Conservation (phyloP, 78 protist genomes). For the Planoprotostelium fungivorum region DNA sequence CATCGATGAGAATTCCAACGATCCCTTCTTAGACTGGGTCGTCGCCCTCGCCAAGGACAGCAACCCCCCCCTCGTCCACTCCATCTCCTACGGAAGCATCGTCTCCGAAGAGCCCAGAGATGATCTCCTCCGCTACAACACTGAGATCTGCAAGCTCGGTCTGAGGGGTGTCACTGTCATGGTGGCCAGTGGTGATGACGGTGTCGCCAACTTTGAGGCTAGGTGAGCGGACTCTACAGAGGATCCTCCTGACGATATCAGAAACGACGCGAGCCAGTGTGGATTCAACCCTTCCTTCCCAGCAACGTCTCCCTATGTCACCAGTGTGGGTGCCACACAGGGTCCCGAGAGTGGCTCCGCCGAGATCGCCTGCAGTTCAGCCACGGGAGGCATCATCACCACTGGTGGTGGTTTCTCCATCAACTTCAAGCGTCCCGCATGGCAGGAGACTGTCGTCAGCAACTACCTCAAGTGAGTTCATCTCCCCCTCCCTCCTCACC, state of each 20-base stretch:
- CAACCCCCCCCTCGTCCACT: slow-evolving; percentile 44
- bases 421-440: slow-evolving; percentile 28
- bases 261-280: not conserved
- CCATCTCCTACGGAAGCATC: slow-evolving; percentile 33
- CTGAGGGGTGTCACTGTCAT: slow-evolving; percentile 37
- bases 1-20: not conserved
- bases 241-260: slow-evolving; percentile 25
- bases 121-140: slow-evolving; percentile 26
- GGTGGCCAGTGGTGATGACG: slow-evolving; percentile 55
- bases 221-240: slow-evolving; percentile 16
- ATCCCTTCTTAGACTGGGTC: not conserved
- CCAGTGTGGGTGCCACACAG: slow-evolving; percentile 41
- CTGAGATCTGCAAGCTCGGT: slow-evolving; percentile 45
- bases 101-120: not conserved
- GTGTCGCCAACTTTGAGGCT: slow-evolving; percentile 33
- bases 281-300: not conserved
- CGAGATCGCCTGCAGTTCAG: slow-evolving; percentile 28
- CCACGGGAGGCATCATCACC: slow-evolving; percentile 43
- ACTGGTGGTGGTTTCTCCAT: slow-evolving; percentile 68
- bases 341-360: slow-evolving; percentile 27
- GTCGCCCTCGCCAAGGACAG: not conserved
- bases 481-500: not conserved
- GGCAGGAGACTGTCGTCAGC: slow-evolving; percentile 7
- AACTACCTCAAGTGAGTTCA: slow-evolving; percentile 10
- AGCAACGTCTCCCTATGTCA: slow-evolving; percentile 5